Percentiles rank a stretch among this genome's conserved stretches.
phyloP scores from a whole-genome alignment of 768 basidiomycete species.

The Fistulinella prunicolor region DNA sequence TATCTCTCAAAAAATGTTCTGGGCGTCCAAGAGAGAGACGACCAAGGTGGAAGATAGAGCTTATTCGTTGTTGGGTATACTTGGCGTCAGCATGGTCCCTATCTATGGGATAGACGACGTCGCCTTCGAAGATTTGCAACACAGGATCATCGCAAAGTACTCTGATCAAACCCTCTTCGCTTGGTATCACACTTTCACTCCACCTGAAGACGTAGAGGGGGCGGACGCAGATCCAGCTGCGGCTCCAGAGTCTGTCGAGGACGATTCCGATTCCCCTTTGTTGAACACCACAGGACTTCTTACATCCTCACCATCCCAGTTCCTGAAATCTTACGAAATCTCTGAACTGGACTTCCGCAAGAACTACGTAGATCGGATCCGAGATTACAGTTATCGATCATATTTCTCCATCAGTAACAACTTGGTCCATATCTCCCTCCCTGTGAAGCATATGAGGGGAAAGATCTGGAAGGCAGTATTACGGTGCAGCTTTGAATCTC shows the following conservation, averaged over 20 bases:
- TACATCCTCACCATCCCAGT: constrained; percentile 22
- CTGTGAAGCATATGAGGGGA: constrained; percentile 15
- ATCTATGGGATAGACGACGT: constrained; percentile 25
- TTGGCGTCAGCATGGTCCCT: constrained; percentile 18
- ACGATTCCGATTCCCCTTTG: not conserved
- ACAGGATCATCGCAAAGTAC: constrained; percentile 17
- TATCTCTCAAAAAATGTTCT: constrained; percentile 27
- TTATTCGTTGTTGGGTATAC: constrained; percentile 30
- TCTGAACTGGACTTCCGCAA: constrained; percentile 17
- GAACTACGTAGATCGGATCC: constrained; percentile 16
- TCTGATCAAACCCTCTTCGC: constrained; percentile 28
- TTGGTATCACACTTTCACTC: constrained; percentile 16
- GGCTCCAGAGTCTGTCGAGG: not conserved
- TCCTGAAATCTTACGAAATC: constrained; percentile 20
- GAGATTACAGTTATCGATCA: constrained; percentile 8
- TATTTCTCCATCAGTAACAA: constrained; percentile 21
- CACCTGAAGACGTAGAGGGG: constrained; percentile 13
- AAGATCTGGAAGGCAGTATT: constrained; percentile 22
- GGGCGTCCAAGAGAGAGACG: constrained; percentile 27
- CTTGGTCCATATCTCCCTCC: constrained; percentile 18
- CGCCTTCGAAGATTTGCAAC: constrained; percentile 27
- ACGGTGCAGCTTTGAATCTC: constrained; percentile 22
- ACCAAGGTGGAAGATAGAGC: constrained; percentile 27
- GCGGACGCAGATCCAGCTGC: not conserved
- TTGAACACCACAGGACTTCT: constrained; percentile 22